phyloP scores from a whole-genome alignment of 345 rosid genomes.

The Xanthoceras sorbifolium region DNA sequence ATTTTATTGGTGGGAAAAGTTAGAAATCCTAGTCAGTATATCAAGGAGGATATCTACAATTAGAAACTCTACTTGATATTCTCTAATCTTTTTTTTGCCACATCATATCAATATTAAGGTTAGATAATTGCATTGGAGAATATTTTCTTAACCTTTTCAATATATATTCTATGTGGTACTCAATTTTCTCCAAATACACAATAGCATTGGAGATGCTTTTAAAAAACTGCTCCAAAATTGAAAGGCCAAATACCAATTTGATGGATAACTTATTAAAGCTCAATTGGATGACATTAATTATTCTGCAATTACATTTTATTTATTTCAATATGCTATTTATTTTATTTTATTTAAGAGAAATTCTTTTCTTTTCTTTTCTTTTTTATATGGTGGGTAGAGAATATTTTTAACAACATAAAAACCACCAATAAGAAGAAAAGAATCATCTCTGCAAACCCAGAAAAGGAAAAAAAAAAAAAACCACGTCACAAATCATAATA shows the following conservation, averaged over 20 bases:
- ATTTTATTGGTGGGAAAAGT: too few relatives aligned
- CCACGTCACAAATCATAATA: constrained; percentile 16
- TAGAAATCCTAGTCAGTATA: too few relatives aligned
- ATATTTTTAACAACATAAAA: constrained; percentile 20
- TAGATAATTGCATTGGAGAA: too few relatives aligned
- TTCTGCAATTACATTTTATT: not conserved
- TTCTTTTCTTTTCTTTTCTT: not conserved
- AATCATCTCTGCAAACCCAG: constrained; percentile 17
- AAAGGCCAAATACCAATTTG: not conserved
- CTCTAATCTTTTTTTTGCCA: too few relatives aligned
- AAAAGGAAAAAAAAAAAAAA: constrained; percentile 27
- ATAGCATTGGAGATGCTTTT: too few relatives aligned
- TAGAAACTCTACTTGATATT: too few relatives aligned
- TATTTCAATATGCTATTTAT: not conserved
- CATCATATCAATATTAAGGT: too few relatives aligned
- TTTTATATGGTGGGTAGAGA: constrained; percentile 31
- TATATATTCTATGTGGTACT: too few relatives aligned
- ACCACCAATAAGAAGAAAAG: constrained; percentile 22
- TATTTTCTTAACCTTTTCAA: too few relatives aligned
- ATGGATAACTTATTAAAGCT: not conserved
- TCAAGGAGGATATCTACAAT: too few relatives aligned
- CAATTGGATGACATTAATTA: not conserved
- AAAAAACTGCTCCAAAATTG: not conserved
- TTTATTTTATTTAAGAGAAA: not conserved
- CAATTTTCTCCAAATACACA: too few relatives aligned